These are phyloP conservation scores for Medicago truncatula DNA, from an alignment of 306 rosid species.

Conservation along the genomic window DNA sequence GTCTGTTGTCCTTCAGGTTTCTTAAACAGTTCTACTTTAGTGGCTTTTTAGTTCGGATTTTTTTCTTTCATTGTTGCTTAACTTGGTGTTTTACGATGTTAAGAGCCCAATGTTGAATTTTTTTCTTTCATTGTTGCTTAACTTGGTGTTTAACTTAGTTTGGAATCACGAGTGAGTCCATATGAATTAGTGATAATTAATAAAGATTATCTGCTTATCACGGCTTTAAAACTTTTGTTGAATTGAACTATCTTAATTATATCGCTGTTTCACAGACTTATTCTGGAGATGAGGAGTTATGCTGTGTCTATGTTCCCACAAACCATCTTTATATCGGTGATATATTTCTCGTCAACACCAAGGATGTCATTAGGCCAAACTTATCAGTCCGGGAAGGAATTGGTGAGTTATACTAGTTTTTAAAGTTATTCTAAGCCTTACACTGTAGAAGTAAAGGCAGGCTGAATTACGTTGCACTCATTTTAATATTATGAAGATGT, in stretches of 20 bases:
- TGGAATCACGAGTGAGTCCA: neutral
- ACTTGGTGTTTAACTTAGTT: neutral
- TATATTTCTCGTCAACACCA: slow-evolving; percentile 77
- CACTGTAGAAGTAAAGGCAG: slow-evolving; percentile 20
- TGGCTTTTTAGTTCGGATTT: slow-evolving; percentile 6
- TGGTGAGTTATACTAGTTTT: slow-evolving; percentile 63
- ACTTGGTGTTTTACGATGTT: neutral
- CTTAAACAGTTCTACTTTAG: slow-evolving; percentile 19
- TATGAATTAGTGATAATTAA: slow-evolving; percentile 19
- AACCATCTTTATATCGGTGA: slow-evolving; percentile 97
- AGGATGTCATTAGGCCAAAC: slow-evolving; percentile 92
- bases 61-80: slow-evolving; percentile 24
- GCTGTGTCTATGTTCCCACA: slow-evolving; percentile 97
- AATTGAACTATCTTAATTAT: slow-evolving; percentile 29
- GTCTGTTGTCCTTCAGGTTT: slow-evolving; percentile 87
- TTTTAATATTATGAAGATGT: slow-evolving; percentile 14
- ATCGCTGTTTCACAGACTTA: slow-evolving; percentile 63
- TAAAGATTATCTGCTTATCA: slow-evolving; percentile 29
- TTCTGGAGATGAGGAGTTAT: slow-evolving; percentile 92
- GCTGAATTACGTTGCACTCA: slow-evolving; percentile 13
- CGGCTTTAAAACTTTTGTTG: slow-evolving; percentile 20
- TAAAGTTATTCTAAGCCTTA: slow-evolving; percentile 11
- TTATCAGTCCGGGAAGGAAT: slow-evolving; percentile 97
- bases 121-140: slow-evolving; percentile 24
- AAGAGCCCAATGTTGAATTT: neutral